Base-by-base conservation (phyloP, 805 yeast genomes). In the Yueomyces sinensis region DNA sequence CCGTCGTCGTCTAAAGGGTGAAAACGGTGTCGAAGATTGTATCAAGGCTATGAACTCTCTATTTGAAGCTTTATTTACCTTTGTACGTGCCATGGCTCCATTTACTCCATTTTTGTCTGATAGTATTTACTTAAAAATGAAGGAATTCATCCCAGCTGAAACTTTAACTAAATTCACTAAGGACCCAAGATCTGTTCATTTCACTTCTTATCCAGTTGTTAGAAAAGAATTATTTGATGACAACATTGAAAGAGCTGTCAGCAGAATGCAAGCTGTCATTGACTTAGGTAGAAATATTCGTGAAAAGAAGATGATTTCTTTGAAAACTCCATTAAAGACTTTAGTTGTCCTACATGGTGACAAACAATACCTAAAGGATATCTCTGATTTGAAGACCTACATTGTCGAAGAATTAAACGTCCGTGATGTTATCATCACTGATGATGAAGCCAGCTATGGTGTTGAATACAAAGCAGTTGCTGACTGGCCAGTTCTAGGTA, bases 401-500 rank as follows among this genome's bases (percentile, higher is more conserved):
- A 78, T 91, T 47, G 58, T 72, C 38, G 97, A 89, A 50, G 98
- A 91, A 65, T 74, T 91, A 59, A 91, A 91, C 54, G 81, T 91
- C 40, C 81, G 95, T 60, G 91, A 82, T 47, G 58, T 91, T 36
- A 65, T 83, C 49, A 78, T 91, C 49, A 86, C 96, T 16, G 69
- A 82, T 17, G 95, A 91, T 54, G 99, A 91, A 65, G 76, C 69
- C 47, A 76, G 79, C 54, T 89, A 87, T 56, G 91, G 87, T 50
- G 97, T 91, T 41, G 82, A 79, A 56, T 89, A 87, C 68, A 74
- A 72, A 43, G 96, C 89, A 30, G 93, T 82, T 59, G 98, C 98
- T 32, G 99, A 91, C 66, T 91, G 99, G 98, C 95, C 97, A 38
- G 83, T 86, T 16, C 71, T 91, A 47, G 99, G 99, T 65, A 91